phyloP scores from a whole-genome alignment of 2,329 filamentous ascomycete genomes.

The Pseudogymnoascus sp. region DNA sequence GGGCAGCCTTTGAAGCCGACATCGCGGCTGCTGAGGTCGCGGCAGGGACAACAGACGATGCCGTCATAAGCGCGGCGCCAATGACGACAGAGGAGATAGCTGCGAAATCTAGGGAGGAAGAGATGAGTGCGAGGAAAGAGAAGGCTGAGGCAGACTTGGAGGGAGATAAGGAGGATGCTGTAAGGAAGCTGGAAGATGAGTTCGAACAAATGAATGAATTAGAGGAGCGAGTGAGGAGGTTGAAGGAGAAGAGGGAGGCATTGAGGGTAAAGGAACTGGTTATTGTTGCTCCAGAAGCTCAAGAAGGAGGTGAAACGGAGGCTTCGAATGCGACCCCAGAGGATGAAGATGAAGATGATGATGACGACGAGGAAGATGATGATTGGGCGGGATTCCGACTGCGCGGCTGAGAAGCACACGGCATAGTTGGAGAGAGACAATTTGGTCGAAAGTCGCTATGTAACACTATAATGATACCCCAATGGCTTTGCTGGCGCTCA shows the following conservation, averaged over 20 bases:
- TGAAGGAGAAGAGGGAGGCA: constrained; percentile 66
- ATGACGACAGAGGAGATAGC: constrained; percentile 57
- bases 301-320: constrained; percentile 22
- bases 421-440: background rate
- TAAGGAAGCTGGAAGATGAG: constrained; percentile 64
- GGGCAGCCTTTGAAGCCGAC: constrained; percentile 81
- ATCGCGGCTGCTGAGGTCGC: constrained; percentile 46
- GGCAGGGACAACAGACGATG: constrained; percentile 33
- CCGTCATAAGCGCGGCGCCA: constrained; percentile 61
- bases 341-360: constrained; percentile 37
- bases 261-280: constrained; percentile 39
- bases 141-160: constrained; percentile 48
- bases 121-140: constrained; percentile 40
- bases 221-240: constrained; percentile 59
- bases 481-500: background rate
- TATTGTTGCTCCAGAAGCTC: constrained; percentile 20
- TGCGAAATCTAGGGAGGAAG: constrained; percentile 42
- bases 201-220: constrained; percentile 78
- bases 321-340: constrained; percentile 27
- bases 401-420: constrained; percentile 7
- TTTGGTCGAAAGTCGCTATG: background rate
- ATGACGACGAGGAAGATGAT: constrained; percentile 39
- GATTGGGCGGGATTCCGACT: constrained; percentile 52
- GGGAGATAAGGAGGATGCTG: constrained; percentile 69
- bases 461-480: constrained; percentile 9